Evolutionary conservation across 495 filamentous ascomycete genomes (phyloP).

Genomic region (Barbatosphaeria neglecta): DNA sequence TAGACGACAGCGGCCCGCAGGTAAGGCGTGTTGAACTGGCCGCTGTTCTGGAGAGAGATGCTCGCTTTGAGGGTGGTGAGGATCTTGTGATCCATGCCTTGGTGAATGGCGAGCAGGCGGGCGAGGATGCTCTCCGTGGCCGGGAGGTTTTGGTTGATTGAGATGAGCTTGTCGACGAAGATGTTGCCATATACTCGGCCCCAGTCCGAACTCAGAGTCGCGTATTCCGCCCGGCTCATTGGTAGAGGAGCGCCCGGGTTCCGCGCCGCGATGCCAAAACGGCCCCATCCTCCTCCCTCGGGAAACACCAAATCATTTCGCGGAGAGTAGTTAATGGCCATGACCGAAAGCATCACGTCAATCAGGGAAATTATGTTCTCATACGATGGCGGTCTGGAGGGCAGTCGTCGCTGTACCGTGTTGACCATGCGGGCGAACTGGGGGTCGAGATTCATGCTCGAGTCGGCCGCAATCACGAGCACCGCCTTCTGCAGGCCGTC

Average conservation of each 20-base stretch:
- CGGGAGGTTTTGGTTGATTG: conserved; percentile 33
- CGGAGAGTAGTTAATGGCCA: conserved; percentile 19
- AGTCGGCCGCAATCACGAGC: conserved; percentile 52
- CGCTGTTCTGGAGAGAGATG: conserved; percentile 21
- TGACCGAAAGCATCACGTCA: conserved; percentile 33
- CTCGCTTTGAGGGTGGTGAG: conserved; percentile 17
- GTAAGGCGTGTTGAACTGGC: conserved; percentile 21
- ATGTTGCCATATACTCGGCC: conserved; percentile 22
- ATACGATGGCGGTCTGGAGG: conserved; percentile 39
- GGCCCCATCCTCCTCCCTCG: conserved; percentile 7
- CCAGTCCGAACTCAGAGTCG: conserved; percentile 32
- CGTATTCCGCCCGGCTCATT: conserved; percentile 26
- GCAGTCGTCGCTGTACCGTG: conserved; percentile 36
- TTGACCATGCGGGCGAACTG: conserved; percentile 31
- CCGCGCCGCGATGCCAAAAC: conserved; percentile 10
- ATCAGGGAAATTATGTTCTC: conserved; percentile 42
- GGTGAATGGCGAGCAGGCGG: conserved; percentile 24
- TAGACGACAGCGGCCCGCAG: conserved; percentile 23
- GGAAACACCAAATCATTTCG: neutral
- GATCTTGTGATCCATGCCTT: conserved; percentile 20
- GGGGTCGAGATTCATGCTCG: conserved; percentile 22
- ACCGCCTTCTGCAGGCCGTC: conserved; percentile 46
- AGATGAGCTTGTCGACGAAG: conserved; percentile 39
- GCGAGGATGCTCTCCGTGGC: conserved; percentile 32
- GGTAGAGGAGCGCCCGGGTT: conserved; percentile 16